phyloP scores from a whole-genome alignment of 805 yeast species.

The Hemisphaericaspora nanyangensis region DNA sequence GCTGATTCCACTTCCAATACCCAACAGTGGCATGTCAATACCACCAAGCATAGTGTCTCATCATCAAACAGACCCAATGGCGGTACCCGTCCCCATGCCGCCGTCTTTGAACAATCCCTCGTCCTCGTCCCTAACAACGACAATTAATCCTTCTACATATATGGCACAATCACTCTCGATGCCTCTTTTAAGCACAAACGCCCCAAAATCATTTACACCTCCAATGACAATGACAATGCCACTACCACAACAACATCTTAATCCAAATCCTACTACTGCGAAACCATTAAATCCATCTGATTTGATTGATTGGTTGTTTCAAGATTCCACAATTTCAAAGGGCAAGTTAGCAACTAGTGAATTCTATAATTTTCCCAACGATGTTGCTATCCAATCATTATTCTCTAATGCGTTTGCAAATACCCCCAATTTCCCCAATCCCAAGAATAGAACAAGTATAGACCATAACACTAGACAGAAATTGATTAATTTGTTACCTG shows the following conservation, averaged over 20 bases:
- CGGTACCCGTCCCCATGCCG: neutral
- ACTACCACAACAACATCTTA: no score
- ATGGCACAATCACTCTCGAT: neutral
- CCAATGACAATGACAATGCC: neutral
- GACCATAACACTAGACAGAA: constrained; percentile 11
- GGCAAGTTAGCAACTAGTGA: neutral
- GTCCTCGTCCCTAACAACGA: neutral
- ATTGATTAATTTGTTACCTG: constrained; percentile 14
- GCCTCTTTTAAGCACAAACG: no score
- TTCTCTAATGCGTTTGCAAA: constrained; percentile 16
- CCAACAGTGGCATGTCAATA: no score
- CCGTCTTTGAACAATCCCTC: neutral
- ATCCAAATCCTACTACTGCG: neutral
- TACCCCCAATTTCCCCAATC: constrained; percentile 18
- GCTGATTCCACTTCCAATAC: neutral
- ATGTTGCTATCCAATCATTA: constrained; percentile 15
- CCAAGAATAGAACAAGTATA: constrained; percentile 12
- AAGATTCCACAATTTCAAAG: constrained; percentile 14
- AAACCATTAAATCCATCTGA: constrained; percentile 22
- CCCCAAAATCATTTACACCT: neutral
- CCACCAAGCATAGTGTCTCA: no score
- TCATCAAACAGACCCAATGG: neutral
- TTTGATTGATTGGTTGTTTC: constrained; percentile 28
- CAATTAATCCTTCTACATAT: neutral
- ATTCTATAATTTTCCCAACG: constrained; percentile 9